These are phyloP conservation scores for Raffaelea arxii DNA, from an alignment of 2,329 filamentous ascomycete species.

Conservation along the genomic window DNA sequence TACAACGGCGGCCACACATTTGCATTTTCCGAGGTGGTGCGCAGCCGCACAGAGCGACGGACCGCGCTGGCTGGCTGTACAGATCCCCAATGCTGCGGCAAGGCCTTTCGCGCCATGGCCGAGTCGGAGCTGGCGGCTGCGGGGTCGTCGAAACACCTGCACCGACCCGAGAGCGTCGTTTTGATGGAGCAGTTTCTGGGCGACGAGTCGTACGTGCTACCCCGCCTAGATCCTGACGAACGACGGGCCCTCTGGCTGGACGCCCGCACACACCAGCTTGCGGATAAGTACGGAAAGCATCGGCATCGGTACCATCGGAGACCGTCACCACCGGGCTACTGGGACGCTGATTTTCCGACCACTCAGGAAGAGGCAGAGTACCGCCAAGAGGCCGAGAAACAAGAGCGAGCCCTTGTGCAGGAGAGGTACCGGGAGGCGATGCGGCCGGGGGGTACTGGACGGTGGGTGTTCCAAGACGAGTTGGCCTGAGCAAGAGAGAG, in stretches of 20 bases:
- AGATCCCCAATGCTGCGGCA: slow-evolving; percentile 66
- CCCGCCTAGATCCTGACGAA: slow-evolving; percentile 48
- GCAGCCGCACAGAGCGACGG: slow-evolving; percentile 58
- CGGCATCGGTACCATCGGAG: slow-evolving; percentile 62
- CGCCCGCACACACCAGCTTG: slow-evolving; percentile 63
- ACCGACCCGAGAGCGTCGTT: slow-evolving; percentile 30
- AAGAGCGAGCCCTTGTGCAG: slow-evolving; percentile 55
- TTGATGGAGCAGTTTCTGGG: slow-evolving; percentile 49
- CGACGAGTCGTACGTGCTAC: slow-evolving; percentile 48
- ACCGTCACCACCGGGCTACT: slow-evolving; percentile 75
- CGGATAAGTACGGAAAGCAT: slow-evolving; percentile 69
- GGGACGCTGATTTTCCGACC: slow-evolving; percentile 79
- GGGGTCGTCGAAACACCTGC: slow-evolving; percentile 24
- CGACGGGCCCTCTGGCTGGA: slow-evolving; percentile 60
- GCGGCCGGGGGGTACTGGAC: slow-evolving; percentile 60
- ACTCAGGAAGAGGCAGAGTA: slow-evolving; percentile 71
- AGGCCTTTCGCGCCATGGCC: slow-evolving; percentile 59
- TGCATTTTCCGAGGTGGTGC: slow-evolving; percentile 67
- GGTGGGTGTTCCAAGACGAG: slow-evolving; percentile 79
- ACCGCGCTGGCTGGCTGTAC: slow-evolving; percentile 66
- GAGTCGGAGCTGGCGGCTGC: slow-evolving; percentile 30
- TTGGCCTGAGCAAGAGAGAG: slow-evolving; percentile 20
- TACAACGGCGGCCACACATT: slow-evolving; percentile 62
- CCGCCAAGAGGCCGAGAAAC: slow-evolving; percentile 51
- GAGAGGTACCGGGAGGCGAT: slow-evolving; percentile 76